Evolutionary conservation across 1,284 basidiomycete genomes (phyloP).

Genomic region (Sporisorium exsertum): DNA sequence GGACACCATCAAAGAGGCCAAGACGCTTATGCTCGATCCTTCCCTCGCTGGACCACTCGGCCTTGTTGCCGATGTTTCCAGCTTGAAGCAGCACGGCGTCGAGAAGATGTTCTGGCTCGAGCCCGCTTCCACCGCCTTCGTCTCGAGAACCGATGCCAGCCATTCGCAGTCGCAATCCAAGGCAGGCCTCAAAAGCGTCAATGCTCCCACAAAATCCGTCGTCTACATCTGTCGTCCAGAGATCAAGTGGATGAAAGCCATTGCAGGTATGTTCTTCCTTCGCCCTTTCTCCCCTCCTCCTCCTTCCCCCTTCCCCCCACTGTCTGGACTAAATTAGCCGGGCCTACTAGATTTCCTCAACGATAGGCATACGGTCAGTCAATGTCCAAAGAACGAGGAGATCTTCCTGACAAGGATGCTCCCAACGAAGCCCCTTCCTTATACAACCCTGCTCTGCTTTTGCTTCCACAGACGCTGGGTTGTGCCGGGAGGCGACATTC

Average conservation of each 20-base stretch:
- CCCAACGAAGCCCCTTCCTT: conserved; percentile 55
- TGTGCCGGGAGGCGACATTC: conserved; percentile 57
- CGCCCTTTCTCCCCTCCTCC: neutral
- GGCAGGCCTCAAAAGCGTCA: conserved; percentile 62
- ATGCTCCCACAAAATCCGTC: conserved; percentile 86
- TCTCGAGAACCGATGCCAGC: conserved; percentile 29
- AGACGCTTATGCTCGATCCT: conserved; percentile 92
- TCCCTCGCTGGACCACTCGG: conserved; percentile 90
- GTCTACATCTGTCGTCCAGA: conserved; percentile 92
- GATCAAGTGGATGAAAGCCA: conserved; percentile 85
- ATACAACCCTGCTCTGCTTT: conserved; percentile 50
- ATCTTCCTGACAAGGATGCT: conserved; percentile 59
- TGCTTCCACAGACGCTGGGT: conserved; percentile 44
- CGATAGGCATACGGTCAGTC: conserved; percentile 60
- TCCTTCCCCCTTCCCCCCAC: neutral
- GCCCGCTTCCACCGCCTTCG: conserved; percentile 42
- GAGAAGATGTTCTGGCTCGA: conserved; percentile 99
- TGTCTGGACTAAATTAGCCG: conserved; percentile 57
- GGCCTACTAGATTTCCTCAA: conserved; percentile 49
- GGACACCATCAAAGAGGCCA: conserved; percentile 72
- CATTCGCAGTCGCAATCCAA: conserved; percentile 26
- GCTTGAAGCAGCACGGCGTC: conserved; percentile 96
- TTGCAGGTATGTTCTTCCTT: conserved; percentile 79
- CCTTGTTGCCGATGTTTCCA: conserved; percentile 88
- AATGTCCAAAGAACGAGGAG: conserved; percentile 59